Base-by-base conservation (phyloP, 805 yeast species). In the Candida ulmi region DNA sequence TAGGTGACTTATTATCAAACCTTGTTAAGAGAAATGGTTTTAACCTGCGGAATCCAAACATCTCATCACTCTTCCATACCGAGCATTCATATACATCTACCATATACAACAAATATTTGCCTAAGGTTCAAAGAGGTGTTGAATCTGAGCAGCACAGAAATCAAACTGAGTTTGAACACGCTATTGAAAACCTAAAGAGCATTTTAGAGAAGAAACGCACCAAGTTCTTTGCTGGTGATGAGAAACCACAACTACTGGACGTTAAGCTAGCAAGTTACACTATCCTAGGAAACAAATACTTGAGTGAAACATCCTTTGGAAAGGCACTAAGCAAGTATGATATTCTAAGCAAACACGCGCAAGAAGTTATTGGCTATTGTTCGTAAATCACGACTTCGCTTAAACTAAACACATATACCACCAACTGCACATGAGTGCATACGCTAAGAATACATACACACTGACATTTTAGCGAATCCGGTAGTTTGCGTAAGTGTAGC, bases 11-110 rank as follows among this genome's bases (percentile, higher is more conserved):
- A 26, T 44, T 61, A 35, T 11, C 36, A 1, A 43, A 50, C 6
- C 35, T 66, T 11, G 38, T 56, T 5, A 51, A 47, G 17, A 55
- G 73, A 37, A 59, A 62, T 36, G 59, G 58, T 19, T 68, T 63
- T 46, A 37, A 60, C 31, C 21, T 62, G 31, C 62, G 76, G 47
- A 66, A 71, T 41, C 62, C 62, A 6, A 57, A 47, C 30, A 47
- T 57, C 2, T 38, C 62, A 5, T 46, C 47, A 17, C 21, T 43
- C 18, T 36, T 30, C 45, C 30, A 43, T 30, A 9, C 35, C 33
- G 35, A 37, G 8, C 17, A 16, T 25, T 5, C 37, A 15, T 19
- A 35, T 21, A 33, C 28, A 32, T 33, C 40, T 9, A 19, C 34
- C 32, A 33, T n/a, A 11, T 42, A 29, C 29, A 26, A 30, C 30